Percentiles rank a stretch among this genome's conserved stretches.
These are phyloP conservation scores for Trichoderma aggressivum DNA, from an alignment of 2,329 filamentous ascomycete genomes.

Conservation along the genomic window DNA sequence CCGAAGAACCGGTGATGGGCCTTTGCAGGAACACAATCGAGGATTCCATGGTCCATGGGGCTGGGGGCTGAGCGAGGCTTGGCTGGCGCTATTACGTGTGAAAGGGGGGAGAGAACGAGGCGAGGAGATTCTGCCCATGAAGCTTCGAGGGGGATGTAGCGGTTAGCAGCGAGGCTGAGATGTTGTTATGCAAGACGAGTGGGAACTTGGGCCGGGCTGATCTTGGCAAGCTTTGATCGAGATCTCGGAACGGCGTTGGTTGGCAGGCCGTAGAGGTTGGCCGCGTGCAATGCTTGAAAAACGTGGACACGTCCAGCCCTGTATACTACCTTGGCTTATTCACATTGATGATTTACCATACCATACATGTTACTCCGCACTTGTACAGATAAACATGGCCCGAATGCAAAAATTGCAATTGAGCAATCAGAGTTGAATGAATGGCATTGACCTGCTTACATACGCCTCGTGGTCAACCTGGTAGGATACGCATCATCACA, in stretches of 20 bases:
- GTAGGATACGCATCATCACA: neutral
- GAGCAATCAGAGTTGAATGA: neutral
- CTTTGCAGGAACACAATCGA: neutral
- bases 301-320: neutral
- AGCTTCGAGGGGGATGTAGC: neutral
- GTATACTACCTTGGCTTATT: neutral
- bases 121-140: neutral
- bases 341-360: neutral
- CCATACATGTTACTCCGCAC: neutral
- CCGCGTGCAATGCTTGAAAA: neutral
- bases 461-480: constrained; percentile 1
- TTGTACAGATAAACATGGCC: neutral
- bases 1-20: neutral
- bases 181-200: neutral
- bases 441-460: neutral
- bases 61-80: constrained; percentile 10
- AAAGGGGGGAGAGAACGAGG: neutral
- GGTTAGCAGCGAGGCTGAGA: neutral
- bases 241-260: constrained; percentile 3
- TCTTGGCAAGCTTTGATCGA: constrained; percentile 5
- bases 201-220: neutral
- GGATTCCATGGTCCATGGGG: neutral
- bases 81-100: constrained; percentile 4
- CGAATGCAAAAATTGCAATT: neutral
- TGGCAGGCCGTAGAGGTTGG: neutral